Conservation (phyloP, 176 grass and related monocot genomes). For the Oryza nivara region DNA sequence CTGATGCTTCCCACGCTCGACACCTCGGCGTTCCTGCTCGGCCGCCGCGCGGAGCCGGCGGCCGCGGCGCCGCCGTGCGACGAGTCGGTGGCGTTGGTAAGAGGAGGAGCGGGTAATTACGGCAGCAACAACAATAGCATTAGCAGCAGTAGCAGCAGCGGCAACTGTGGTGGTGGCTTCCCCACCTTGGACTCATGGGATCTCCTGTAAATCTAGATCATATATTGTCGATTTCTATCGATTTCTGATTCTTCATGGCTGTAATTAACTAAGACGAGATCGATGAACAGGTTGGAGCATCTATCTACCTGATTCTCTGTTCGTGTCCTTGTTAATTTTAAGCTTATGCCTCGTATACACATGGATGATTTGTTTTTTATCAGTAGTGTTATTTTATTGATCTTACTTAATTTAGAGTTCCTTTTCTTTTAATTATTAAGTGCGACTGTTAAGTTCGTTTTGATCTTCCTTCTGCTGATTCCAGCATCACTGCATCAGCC, state of each 20-base stretch:
- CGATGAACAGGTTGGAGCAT: not conserved
- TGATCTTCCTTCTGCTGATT: not conserved
- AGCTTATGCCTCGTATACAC: not conserved
- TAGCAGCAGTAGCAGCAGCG: not conserved
- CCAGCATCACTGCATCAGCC: too few species aligned
- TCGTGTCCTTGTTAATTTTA: not conserved
- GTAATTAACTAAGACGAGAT: not conserved
- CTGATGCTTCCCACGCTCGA: slow-evolving; percentile 49
- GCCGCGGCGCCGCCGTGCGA: not conserved
- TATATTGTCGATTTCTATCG: not conserved
- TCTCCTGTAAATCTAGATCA: slow-evolving; percentile 10
- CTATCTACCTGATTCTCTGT: not conserved
- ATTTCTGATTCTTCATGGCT: not conserved
- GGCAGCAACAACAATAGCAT: not conserved
- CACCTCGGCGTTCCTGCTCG: slow-evolving; percentile 46
- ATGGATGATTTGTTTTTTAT: not conserved
- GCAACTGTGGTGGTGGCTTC: slow-evolving; percentile 5
- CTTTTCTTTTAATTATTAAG: not conserved
- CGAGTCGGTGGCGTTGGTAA: not conserved
- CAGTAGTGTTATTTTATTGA: not conserved
- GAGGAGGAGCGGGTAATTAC: not conserved
- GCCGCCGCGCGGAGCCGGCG: too few species aligned
- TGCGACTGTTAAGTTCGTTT: not conserved
- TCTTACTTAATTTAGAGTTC: not conserved
- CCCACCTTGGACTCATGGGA: slow-evolving; percentile 55